Base-by-base conservation (phyloP, 352 stramenopile genomes). In the Phytophthora tentaculata region DNA sequence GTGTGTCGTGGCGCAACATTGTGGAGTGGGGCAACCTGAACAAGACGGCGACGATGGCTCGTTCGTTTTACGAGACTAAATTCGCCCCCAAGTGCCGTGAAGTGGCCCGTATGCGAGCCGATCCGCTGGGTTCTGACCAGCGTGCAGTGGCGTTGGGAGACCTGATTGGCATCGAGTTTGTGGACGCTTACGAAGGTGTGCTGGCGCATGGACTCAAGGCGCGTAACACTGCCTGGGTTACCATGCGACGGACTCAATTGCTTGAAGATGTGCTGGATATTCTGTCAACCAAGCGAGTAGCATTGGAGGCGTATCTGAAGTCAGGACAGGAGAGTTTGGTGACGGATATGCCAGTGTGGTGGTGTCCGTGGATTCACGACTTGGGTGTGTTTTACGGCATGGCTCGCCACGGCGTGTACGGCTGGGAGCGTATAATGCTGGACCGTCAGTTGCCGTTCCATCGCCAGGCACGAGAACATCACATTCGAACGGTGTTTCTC, bases 341-440 rank as follows among this genome's bases (percentile, higher is more conserved):
- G 41, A 61, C 76, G 10, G 76, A 88, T 49, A 95, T 96, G 86
- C 89, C 89, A 4, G 83, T 94, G 28, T 96, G 89, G 89, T 96
- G 89, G 89, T 96, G 89, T 64, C 89, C 89, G 12, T 96, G 89
- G 89, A 81, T 95, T 24, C 89, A 96, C 58, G 89, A 96, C 54
- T 60, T 92, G 17, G 84, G 77, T 3, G 44, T 95, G 10, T 84
- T 96, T 19, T 89, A 89, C 49, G 89, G 85, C 26, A 94, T 96
- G 83, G 88, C 88, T 45, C 77, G 75, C 12, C 82, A 92, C 60
- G 89, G 89, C 58, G 69, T 96, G 26, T 88, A 74, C 24, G 84
- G 77, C 7, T 95, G 88, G 88, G 74, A 88, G 22, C 65, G 57
- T n/a, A 87, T 92, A 12, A 61, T 94, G 49, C 41, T 90, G 49